Base-by-base conservation (phyloP, 805 yeast genomes). In the Saccharomyces cerevisiae region DNA sequence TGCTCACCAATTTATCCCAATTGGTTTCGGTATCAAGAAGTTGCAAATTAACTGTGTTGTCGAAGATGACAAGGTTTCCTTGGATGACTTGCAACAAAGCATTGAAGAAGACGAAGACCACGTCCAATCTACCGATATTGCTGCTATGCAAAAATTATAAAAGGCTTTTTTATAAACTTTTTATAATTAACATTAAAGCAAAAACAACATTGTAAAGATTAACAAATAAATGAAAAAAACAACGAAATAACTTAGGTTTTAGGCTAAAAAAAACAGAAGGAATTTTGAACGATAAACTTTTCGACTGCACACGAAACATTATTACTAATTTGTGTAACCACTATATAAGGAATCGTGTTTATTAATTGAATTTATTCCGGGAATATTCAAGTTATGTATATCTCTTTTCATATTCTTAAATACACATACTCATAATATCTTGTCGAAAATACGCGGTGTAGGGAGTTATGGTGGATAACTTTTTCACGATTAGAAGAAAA, bases 11-110 rank as follows among this genome's bases (percentile, higher is more conserved):
- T 90, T 84, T 80, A 81, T 94, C 68, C 94, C 97, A 73, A 95
- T 94, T 71, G 99, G 99, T 78, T 94, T 82, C 86, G 99, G 99
- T 85, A 92, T 94, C 83, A 89, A 89, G 87, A 94, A 94, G 84
- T 85, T 94, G 76, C 99, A 94, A 83, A 88, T 94, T 79, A 92
- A 91, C 91, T 78, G 87, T 79, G 99, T 94, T 73, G 86, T 94
- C 67, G 98, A 94, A 84, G 99, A 94, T 78, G 96, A 82, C 67
- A 85, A 85, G 84, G 97, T 94, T 64, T 89, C 97, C 61, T 70
- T 90, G 69, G 96, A 88, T 66, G 97, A 87, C 54, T 85, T 94
- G 73, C 92, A 87, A 79, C 78, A 76, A 62, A 70, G 69, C 57
- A 80, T 83, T 65, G 85, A 80, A 74, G 97, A 85, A 72, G 96